Percentiles rank a stretch among this genome's conserved stretches.
Evolutionary conservation across 192 early-diverging fungal genomes (phyloP).

Genomic region (Helicostylum pulchrum): DNA sequence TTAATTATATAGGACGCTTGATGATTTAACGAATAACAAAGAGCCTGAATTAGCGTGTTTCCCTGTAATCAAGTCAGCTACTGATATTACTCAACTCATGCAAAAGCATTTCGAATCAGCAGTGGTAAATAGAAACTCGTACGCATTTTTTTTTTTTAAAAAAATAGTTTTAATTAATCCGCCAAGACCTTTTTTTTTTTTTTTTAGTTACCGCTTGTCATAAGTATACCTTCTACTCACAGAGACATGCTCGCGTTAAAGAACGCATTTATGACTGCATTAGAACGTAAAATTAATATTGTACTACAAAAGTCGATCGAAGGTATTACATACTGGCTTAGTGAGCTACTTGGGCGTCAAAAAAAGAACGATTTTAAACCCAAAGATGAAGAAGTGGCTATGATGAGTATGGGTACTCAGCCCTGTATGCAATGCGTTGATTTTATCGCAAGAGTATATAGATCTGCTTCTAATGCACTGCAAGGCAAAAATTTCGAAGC

Average conservation of each 20-base stretch:
- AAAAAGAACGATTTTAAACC: conserved; percentile 89
- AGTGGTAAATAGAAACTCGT: conserved; percentile 52
- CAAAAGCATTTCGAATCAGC: conserved; percentile 79
- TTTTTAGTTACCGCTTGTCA: conserved; percentile 62
- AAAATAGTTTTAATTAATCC: conserved; percentile 3
- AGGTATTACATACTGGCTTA: conserved; percentile 72
- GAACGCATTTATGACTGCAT: conserved; percentile 80
- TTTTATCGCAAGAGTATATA: conserved; percentile 67
- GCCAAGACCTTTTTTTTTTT: background rate
- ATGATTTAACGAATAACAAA: conserved; percentile 58
- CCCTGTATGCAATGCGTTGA: conserved; percentile 80
- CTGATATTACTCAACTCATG: conserved; percentile 69
- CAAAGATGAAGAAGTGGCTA: conserved; percentile 78
- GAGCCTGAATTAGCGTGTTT: conserved; percentile 69
- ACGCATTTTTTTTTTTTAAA: background rate
- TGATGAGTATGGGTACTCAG: conserved; percentile 69
- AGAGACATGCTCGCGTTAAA: conserved; percentile 83
- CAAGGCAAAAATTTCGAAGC: conserved; percentile 74
- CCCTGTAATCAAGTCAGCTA: conserved; percentile 59
- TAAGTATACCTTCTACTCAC: conserved; percentile 69
- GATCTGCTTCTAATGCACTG: conserved; percentile 56
- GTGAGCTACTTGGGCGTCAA: conserved; percentile 67
- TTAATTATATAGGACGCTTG: conserved; percentile 49
- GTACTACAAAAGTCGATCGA: conserved; percentile 72
- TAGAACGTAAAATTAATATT: conserved; percentile 80